These are phyloP conservation scores for Exsudoporus frostii DNA, from an alignment of 768 basidiomycete genomes.

Conservation along the genomic window DNA sequence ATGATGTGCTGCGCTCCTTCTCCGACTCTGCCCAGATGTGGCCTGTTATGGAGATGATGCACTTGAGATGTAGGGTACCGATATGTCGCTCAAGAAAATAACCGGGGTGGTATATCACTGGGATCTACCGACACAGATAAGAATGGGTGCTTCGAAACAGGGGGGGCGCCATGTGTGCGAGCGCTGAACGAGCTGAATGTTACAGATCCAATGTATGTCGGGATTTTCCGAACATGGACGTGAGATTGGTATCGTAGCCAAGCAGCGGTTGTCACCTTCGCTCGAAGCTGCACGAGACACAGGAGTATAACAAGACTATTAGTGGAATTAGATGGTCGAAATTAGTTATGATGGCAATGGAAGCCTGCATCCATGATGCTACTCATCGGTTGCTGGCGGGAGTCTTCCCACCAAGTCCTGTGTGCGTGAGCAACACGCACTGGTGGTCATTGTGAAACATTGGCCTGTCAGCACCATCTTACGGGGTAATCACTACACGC, in stretches of 20 bases:
- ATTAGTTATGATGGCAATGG: not conserved
- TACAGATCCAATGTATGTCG: not conserved
- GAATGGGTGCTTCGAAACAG: not conserved
- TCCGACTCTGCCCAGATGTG: not conserved
- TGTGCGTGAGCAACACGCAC: no score
- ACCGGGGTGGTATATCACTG: not conserved
- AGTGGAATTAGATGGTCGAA: not conserved
- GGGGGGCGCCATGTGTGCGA: not conserved
- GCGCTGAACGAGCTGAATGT: not conserved
- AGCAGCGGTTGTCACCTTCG: no score
- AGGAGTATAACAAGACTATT: not conserved
- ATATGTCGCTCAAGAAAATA: not conserved
- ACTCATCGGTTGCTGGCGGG: no score
- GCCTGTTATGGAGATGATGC: not conserved
- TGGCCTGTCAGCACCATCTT: no score
- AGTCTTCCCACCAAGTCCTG: no score
- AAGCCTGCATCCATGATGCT: not conserved
- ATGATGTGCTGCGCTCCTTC: not conserved
- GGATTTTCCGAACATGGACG: no score
- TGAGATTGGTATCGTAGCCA: no score
- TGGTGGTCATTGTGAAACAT: no score
- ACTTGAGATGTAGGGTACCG: conserved; percentile 8
- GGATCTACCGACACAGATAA: not conserved
- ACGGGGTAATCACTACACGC: no score
- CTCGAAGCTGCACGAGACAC: no score